phyloP scores from a whole-genome alignment of 441 rosid species.

The Corymbia calophylla region DNA sequence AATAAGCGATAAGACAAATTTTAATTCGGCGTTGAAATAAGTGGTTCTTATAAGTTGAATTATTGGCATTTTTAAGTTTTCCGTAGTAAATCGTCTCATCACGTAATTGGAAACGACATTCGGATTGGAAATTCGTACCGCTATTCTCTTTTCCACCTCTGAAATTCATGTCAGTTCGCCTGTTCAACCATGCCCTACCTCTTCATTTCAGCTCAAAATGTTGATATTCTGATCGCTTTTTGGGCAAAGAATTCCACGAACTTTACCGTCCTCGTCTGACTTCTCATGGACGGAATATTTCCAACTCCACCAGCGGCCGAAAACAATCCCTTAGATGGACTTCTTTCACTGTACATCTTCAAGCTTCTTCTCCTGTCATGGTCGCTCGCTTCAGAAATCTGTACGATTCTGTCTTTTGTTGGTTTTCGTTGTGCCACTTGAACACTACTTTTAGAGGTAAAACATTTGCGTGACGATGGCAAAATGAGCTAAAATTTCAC shows the following conservation, averaged over 20 bases:
- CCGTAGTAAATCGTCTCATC: not conserved
- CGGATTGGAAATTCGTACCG: not conserved
- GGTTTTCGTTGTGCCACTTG: not conserved
- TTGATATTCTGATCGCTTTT: not conserved
- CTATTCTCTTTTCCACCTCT: not conserved
- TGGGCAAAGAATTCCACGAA: not conserved
- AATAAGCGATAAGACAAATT: not conserved
- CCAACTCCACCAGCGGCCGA: not conserved
- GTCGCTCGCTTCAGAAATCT: not conserved
- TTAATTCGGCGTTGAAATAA: not conserved
- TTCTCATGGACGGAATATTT: not conserved
- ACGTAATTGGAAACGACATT: not conserved
- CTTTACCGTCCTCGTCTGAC: not conserved
- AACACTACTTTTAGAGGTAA: not conserved
- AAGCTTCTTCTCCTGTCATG: not conserved
- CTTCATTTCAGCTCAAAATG: not conserved
- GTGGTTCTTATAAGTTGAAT: not conserved
- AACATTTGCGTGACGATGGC: not conserved
- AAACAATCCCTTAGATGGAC: not conserved
- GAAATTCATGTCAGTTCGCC: not conserved
- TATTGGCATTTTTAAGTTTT: not conserved
- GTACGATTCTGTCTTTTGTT: too few relatives aligned
- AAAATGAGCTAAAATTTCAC: not conserved
- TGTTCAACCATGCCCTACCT: not conserved
- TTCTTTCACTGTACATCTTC: not conserved